These are phyloP conservation scores for Dinochytrium kinnereticum DNA, from an alignment of 371 early-diverging fungal species.

Conservation along the genomic window DNA sequence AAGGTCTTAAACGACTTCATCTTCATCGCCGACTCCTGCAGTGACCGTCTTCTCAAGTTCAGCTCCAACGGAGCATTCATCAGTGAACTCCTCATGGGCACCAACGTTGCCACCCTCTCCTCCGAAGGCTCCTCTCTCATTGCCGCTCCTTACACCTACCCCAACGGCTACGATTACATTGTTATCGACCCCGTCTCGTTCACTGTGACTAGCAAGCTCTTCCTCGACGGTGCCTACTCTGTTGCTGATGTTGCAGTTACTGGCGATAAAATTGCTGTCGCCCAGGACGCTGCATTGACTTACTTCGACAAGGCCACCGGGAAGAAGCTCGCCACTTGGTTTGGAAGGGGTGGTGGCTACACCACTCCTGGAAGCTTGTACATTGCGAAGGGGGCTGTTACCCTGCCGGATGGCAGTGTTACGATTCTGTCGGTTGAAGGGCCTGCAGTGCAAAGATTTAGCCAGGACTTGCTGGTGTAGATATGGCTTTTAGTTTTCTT, in stretches of 20 bases:
- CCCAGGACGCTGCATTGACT: background rate
- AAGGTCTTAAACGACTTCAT: background rate
- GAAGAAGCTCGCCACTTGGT: background rate
- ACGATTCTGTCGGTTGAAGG: background rate
- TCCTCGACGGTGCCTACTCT: background rate
- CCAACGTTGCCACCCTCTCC: background rate
- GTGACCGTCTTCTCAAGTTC: constrained; percentile 2
- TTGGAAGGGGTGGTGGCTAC: background rate
- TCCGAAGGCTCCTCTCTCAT: background rate
- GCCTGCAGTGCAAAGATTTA: background rate
- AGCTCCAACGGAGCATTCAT: background rate
- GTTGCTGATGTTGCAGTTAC: background rate
- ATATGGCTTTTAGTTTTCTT: background rate
- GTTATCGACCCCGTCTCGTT: background rate
- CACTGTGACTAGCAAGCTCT: background rate
- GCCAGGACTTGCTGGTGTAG: background rate
- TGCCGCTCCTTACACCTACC: background rate
- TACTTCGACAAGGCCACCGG: background rate
- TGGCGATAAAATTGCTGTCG: background rate
- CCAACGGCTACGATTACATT: background rate
- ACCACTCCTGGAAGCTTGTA: background rate
- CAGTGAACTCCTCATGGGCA: background rate
- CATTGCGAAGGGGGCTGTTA: background rate
- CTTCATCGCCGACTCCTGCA: constrained; percentile 10
- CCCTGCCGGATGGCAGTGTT: background rate